These are phyloP conservation scores for Sabuloglossum arenarium DNA, from an alignment of 495 filamentous ascomycete genomes.

Conservation along the genomic window DNA sequence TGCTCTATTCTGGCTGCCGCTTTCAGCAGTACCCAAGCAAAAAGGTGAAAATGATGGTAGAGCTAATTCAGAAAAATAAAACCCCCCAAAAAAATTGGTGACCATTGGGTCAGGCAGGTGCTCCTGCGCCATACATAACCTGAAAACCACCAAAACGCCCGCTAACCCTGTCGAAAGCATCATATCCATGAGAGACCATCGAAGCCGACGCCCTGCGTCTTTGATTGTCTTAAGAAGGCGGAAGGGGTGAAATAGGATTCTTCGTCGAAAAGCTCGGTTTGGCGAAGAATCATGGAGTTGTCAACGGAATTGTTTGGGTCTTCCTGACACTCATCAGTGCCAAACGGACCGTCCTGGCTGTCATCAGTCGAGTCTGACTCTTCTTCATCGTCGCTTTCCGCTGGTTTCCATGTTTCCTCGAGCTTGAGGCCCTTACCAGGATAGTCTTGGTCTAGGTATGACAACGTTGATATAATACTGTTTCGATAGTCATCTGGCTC, in stretches of 20 bases:
- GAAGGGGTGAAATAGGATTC: background rate
- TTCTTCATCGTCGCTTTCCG: conserved; percentile 14
- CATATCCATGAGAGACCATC: background rate
- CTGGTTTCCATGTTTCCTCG: conserved; percentile 66
- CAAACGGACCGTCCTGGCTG: background rate
- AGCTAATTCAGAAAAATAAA: background rate
- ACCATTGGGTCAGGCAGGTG: background rate
- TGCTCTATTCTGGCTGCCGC: background rate
- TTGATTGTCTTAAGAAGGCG: background rate
- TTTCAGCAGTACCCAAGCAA: background rate
- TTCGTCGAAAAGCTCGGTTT: background rate
- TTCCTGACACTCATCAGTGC: background rate
- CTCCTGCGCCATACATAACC: background rate
- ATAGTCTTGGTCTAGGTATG: conserved; percentile 15
- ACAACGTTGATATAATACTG: conserved; percentile 17
- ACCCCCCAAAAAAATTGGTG: background rate
- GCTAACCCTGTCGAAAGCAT: background rate
- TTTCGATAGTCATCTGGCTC: conserved; percentile 23
- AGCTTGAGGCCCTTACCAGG: conserved; percentile 59
- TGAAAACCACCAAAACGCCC: background rate
- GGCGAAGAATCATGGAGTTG: background rate
- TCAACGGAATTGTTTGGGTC: background rate
- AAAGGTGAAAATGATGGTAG: background rate
- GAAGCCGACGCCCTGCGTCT: background rate
- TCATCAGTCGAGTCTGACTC: background rate